Percentiles rank a stretch among this genome's conserved stretches.
These are phyloP conservation scores for Malus orientalis DNA, from an alignment of 306 rosid species.

Conservation along the genomic window DNA sequence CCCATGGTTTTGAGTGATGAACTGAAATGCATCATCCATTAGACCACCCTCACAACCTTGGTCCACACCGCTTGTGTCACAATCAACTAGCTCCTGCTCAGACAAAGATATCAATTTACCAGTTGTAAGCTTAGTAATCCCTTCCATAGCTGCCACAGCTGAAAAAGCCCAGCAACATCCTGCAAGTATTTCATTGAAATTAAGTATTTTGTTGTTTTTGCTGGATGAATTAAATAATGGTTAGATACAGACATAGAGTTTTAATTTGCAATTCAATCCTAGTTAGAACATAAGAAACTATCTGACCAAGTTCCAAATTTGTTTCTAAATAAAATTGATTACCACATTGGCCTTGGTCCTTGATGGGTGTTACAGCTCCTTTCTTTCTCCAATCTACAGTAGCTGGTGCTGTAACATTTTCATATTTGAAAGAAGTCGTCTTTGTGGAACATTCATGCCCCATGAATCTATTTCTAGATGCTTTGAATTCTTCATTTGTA, in stretches of 20 bases:
- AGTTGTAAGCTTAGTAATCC: not conserved
- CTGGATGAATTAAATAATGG: not conserved
- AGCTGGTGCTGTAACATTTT: not conserved
- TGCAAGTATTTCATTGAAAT: not conserved
- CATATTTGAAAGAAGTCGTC: not conserved
- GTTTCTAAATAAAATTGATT: too few species aligned
- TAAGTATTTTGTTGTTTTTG: not conserved
- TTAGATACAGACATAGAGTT: too few species aligned
- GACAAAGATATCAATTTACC: not conserved
- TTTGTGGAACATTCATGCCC: conserved; percentile 11
- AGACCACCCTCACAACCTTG: not conserved
- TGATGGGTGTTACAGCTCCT: conserved; percentile 29
- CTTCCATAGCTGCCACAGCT: not conserved
- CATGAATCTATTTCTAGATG: not conserved
- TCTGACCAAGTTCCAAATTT: not conserved
- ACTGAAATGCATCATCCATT: not conserved
- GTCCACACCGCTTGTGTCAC: not conserved
- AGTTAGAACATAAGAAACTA: not conserved
- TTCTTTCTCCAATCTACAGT: conserved; percentile 31
- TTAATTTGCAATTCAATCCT: not conserved
- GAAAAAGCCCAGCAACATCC: not conserved
- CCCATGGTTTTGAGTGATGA: not conserved
- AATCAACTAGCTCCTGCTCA: not conserved
- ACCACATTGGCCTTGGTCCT: conserved; percentile 22
- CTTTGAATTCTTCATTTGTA: conserved; percentile 17